Base-by-base conservation (phyloP, 2,329 filamentous ascomycete species). In the Alternaria gansuensis region DNA sequence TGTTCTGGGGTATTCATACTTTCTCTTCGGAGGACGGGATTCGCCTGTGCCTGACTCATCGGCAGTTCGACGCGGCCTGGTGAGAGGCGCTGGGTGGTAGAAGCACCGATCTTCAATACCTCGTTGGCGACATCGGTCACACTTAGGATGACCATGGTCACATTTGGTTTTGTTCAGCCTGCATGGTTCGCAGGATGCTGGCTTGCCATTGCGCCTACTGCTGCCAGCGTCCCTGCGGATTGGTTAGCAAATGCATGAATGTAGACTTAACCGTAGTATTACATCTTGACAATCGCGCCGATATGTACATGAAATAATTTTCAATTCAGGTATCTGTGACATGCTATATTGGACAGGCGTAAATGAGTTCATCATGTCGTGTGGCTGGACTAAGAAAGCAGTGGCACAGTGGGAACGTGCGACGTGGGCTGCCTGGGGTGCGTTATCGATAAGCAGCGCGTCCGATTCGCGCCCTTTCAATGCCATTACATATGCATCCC, bases 81-180 rank as follows among this genome's bases (percentile, higher is more conserved):
- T 77, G 17, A 77, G 63, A 28, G 74, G 74, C 11, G 74, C 73
- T 24, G 74, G 74, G 57, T 76, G 73, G 54, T 77, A 76, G 59
- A 74, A 74, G 49, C 74, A 77, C 13, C 67, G 62, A 1, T 75
- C 72, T 41, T 69, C 63, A 11, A 75, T 74, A 17, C 74, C 73
- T 28, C 73, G 67, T 40, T 75, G 73, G 11, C 65, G 62, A 54
- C 74, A 77, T 28, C 73, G 69, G 51, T 72, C 65, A 49, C 74
- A 77, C 51, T 68, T 75, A 0, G 74, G 74, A 34, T 62, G 65
- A 2, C 65, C 63, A 43, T 75, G 73, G 53, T 76, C 74, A 43
- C 73, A 77, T 50, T 68, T 68, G 6, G 72, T 75, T 39, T 75
- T 76, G 59, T 75, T 75, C 41, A 73, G 54, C 34, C 73, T 64